Conservation (phyloP, 306 rosid species). For the Citrullus mucosospermus region DNA sequence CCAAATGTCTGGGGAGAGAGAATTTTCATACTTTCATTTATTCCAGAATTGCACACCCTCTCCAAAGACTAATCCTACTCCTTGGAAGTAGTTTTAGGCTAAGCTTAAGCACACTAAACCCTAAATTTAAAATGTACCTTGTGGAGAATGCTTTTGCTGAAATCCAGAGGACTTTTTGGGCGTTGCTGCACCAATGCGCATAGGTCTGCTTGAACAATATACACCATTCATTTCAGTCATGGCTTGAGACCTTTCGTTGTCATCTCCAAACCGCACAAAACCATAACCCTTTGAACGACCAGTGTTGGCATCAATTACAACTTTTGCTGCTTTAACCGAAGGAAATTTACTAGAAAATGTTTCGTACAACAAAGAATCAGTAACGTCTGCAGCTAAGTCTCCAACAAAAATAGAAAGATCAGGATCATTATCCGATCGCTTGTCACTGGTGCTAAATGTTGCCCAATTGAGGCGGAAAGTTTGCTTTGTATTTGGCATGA, state of each 20-base stretch:
- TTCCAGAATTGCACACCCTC: background rate
- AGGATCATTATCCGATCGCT: conserved; percentile 73
- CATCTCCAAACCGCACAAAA: conserved; percentile 94
- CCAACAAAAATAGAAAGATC: conserved; percentile 95
- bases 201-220: conserved; percentile 85
- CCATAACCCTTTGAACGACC: conserved; percentile 97
- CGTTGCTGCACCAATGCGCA: conserved; percentile 95
- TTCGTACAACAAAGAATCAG: conserved; percentile 69
- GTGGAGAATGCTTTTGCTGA: conserved; percentile 37
- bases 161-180: conserved; percentile 87
- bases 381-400: conserved; percentile 90
- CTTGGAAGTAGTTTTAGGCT: background rate
- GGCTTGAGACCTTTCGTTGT: conserved; percentile 69
- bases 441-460: conserved; percentile 74
- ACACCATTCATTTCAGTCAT: conserved; percentile 82
- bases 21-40: background rate
- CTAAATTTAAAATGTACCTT: conserved; percentile 32
- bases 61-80: background rate
- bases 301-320: conserved; percentile 88
- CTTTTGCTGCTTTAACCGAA: conserved; percentile 89
- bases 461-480: conserved; percentile 96
- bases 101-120: background rate
- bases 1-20: background rate
- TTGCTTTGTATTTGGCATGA: conserved; percentile 81
- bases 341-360: conserved; percentile 66